Evolutionary conservation across 495 filamentous ascomycete species (phyloP).

Genomic region (Xylaria curta): DNA sequence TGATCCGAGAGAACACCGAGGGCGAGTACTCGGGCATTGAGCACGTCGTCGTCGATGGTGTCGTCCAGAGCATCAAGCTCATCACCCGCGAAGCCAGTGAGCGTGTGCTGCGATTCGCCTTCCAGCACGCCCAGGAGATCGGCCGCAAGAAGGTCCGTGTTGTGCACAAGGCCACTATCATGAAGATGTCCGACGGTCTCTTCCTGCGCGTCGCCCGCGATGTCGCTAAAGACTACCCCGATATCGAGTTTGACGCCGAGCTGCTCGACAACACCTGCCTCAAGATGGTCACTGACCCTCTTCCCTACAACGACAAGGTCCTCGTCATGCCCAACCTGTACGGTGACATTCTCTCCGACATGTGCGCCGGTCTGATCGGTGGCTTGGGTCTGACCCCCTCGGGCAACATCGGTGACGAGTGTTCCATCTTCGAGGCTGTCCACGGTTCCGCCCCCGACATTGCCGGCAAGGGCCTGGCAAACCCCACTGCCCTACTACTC

Average conservation of each 20-base stretch:
- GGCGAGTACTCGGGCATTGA: conserved; percentile 99
- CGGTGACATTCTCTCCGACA: conserved; percentile 98
- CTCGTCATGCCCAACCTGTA: conserved; percentile 99
- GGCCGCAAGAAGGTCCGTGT: conserved; percentile 94
- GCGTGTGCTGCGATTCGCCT: conserved; percentile 93
- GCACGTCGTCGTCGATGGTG: conserved; percentile 96
- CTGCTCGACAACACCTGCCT: conserved; percentile 98
- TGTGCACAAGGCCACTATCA: conserved; percentile 99
- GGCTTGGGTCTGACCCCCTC: conserved; percentile 96
- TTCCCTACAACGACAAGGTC: conserved; percentile 98
- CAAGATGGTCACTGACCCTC: conserved; percentile 93
- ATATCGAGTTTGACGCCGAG: conserved; percentile 94
- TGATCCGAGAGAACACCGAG: conserved; percentile 99
- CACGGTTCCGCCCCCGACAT: conserved; percentile 98
- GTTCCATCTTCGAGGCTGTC: conserved; percentile 99
- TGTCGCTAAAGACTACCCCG: conserved; percentile 91
- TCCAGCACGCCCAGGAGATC: conserved; percentile 93
- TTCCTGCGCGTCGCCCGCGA: conserved; percentile 87
- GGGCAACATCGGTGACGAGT: conserved; percentile 98
- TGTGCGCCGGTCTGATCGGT: conserved; percentile 98
- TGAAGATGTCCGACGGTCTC: conserved; percentile 99
- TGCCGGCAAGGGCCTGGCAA: conserved; percentile 92
- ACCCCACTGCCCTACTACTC: conserved; percentile 91
- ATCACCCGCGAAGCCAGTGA: conserved; percentile 94
- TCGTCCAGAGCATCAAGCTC: conserved; percentile 99